Base-by-base conservation (phyloP, 495 filamentous ascomycete genomes). In the Chlorociboria aeruginascens region DNA sequence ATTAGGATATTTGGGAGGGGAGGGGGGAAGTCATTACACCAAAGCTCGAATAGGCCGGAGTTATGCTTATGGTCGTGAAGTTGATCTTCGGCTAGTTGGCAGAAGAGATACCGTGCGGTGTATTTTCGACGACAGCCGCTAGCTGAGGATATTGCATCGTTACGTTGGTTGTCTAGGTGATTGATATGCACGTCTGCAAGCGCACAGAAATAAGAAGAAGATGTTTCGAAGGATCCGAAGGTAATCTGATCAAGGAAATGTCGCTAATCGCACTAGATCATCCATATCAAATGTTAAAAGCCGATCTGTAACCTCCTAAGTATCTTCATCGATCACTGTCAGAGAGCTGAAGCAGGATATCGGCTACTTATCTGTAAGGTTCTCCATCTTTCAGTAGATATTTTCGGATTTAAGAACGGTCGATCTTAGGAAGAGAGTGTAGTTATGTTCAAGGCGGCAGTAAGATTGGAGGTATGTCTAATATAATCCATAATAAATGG, bases 211-310 rank as follows among this genome's bases (percentile, higher is more conserved):
- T 60, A 65, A 3, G 50, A 48, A 6, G 30, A 43, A 2, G 60
- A 48, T 32, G 43, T 63, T 28, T 42, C 40, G 44, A 63, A 63
- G 3, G 39, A 48, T 14, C 48, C 30, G 43, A 31, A 1, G 40
- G 30, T 8, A 29, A 25, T 42, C 61, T 16, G 59, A 45, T 46
- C 56, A 53, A 8, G 54, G 56, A 41, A 60, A 59, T 9, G 47
- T 49, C 9, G 62, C 60, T 10, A 57, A 13, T 31, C 58, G 55
- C 2, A 66, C 49, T 38, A 66, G 50, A 37, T 65, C 61, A 25
- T 62, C 66, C 59, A 62, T 61, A 16, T 56, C 55, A 3, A 56
- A 50, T 8, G 64, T 31, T 9, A 59, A 56, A 11, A 59, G 51
- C 4, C 46, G 42, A 0, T 46, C 29, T 2, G 55, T 52, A 3